A percentile compares a stretch with the other conserved stretches of the same genome.
These are phyloP conservation scores for Russula lepida DNA, from an alignment of 768 basidiomycete genomes.

Conservation along the genomic window DNA sequence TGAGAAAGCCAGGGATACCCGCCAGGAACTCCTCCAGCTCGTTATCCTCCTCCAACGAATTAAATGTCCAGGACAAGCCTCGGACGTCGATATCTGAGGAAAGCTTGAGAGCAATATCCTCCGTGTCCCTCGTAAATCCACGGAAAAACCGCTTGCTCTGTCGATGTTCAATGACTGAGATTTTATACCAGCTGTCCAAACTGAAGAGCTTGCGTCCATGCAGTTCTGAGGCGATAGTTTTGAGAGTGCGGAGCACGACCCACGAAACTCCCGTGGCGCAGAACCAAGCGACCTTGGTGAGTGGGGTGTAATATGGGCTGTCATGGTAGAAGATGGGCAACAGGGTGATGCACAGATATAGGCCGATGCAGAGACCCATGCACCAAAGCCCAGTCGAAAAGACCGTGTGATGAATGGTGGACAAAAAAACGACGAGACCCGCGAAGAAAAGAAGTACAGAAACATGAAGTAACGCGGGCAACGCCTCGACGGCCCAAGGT, in stretches of 20 bases:
- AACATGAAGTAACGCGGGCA: conserved; percentile 35
- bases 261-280: conserved; percentile 10
- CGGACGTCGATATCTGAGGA: conserved; percentile 12
- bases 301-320: conserved; percentile 23
- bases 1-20: conserved; percentile 14
- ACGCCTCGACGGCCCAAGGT: conserved; percentile 5
- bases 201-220: conserved; percentile 12
- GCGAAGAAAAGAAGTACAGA: conserved; percentile 45
- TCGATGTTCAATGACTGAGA: conserved; percentile 7
- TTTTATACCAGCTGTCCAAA: conserved; percentile 12
- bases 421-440: conserved; percentile 39
- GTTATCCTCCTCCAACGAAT: conserved; percentile 17
- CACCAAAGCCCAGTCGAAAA: conserved; percentile 11
- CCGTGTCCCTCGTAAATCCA: conserved; percentile 11
- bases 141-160: conserved; percentile 11
- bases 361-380: conserved; percentile 3
- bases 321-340: conserved; percentile 16
- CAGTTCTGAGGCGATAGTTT: conserved; percentile 2
- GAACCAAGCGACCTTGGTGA: conserved; percentile 15
- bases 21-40: conserved; percentile 15
- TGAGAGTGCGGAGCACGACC: conserved; percentile 2
- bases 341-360: conserved; percentile 11
- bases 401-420: conserved; percentile 22
- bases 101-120: conserved; percentile 1
- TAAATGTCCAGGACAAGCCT: conserved; percentile 9